Conservation (phyloP, 2,329 filamentous ascomycete genomes). For the Karstenula rhodostoma region DNA sequence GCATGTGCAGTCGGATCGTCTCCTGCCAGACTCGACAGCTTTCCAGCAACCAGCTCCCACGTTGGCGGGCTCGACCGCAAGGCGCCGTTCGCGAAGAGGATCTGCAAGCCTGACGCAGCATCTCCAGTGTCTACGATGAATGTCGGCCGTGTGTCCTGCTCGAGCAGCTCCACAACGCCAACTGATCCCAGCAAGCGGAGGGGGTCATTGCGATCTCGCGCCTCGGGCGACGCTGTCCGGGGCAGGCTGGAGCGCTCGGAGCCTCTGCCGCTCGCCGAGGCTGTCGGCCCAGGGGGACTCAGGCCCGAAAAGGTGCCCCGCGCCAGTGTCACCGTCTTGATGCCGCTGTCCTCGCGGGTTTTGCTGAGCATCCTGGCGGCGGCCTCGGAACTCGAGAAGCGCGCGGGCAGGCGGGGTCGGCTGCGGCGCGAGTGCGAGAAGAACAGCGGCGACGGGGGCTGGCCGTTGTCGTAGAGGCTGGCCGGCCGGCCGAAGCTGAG, state of each 20-base stretch:
- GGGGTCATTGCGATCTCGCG: conserved; percentile 57
- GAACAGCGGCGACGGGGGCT: conserved; percentile 61
- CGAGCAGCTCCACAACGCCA: conserved; percentile 75
- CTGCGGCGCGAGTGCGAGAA: conserved; percentile 57
- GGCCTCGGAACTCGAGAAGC: conserved; percentile 65
- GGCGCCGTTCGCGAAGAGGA: conserved; percentile 74
- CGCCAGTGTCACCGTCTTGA: conserved; percentile 62
- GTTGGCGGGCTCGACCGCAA: conserved; percentile 66
- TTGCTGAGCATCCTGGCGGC: conserved; percentile 66
- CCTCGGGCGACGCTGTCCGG: conserved; percentile 61
- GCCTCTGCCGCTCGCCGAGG: conserved; percentile 61
- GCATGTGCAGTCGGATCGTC: conserved; percentile 49
- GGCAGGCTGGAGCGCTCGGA: conserved; percentile 64
- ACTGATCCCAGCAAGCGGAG: conserved; percentile 68
- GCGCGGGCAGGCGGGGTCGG: conserved; percentile 57
- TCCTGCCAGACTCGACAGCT: conserved; percentile 32
- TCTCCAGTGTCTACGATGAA: conserved; percentile 76
- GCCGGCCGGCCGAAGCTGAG: conserved; percentile 39
- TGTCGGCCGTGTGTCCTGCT: conserved; percentile 78
- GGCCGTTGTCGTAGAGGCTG: conserved; percentile 30
- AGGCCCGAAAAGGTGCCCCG: conserved; percentile 54
- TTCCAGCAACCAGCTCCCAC: conserved; percentile 64
- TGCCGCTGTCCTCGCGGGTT: conserved; percentile 58
- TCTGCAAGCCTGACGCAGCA: conserved; percentile 59
- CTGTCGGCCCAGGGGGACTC: conserved; percentile 52